These are phyloP conservation scores for Ilex asprella DNA, from an alignment of 257 asterid species.

Conservation along the genomic window DNA sequence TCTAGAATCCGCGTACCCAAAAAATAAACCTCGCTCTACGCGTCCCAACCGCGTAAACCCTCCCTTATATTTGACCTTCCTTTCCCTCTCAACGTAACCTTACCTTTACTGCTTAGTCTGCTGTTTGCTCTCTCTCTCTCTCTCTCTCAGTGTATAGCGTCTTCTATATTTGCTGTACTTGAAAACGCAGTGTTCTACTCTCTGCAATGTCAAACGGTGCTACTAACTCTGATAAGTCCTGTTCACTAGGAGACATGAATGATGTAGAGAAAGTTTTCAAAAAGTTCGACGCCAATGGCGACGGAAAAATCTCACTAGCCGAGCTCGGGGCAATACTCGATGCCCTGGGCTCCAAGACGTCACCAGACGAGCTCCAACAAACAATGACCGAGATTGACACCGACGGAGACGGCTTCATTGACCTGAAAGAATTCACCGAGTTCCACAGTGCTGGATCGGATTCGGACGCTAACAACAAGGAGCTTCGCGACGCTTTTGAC, in stretches of 20 bases:
- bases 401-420: conserved; percentile 91
- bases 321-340: conserved; percentile 37
- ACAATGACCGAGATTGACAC: conserved; percentile 71
- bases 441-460: conserved; percentile 39
- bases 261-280: conserved; percentile 31
- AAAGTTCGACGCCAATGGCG: conserved; percentile 52
- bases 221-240: conserved; percentile 2
- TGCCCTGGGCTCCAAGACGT: conserved; percentile 45
- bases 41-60: too few relatives aligned
- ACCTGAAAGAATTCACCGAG: conserved; percentile 63
- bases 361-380: conserved; percentile 46
- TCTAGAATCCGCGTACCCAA: too few relatives aligned
- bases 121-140: too few relatives aligned
- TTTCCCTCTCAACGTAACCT: too few relatives aligned
- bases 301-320: conserved; percentile 41
- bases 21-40: too few relatives aligned
- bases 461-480: conserved; percentile 33
- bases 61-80: too few relatives aligned
- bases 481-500: conserved; percentile 67
- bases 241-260: conserved; percentile 8
- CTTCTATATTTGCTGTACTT: too few relatives aligned
- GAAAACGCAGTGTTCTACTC: neutral
- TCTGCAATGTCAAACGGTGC: conserved; percentile 11
- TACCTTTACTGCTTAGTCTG: too few relatives aligned
- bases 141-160: too few relatives aligned